A percentile compares a stretch with the other conserved stretches of the same genome.
Evolutionary conservation across 2,329 filamentous ascomycete species (phyloP).

Genomic region (Dichotomopilus funicola): DNA sequence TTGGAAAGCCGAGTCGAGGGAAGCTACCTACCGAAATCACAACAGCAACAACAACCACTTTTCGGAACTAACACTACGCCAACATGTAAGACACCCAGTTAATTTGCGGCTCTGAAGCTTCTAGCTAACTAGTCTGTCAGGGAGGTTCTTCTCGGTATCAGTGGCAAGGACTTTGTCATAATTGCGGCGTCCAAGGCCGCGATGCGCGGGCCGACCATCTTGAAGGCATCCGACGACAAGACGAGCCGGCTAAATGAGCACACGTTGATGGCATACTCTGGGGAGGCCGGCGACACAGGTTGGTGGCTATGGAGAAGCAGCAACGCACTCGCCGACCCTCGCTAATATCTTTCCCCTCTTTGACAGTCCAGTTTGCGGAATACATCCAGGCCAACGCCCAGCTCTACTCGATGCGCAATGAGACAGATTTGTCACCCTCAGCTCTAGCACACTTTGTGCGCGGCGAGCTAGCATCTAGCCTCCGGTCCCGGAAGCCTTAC

Average conservation of each 20-base stretch:
- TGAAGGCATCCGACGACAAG: conserved; percentile 96
- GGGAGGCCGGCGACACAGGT: conserved; percentile 95
- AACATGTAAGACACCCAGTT: conserved; percentile 26
- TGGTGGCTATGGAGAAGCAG: conserved; percentile 25
- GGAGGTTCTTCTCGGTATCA: conserved; percentile 97
- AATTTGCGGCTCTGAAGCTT: too few species aligned
- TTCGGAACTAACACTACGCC: conserved; percentile 15
- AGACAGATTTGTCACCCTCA: conserved; percentile 80
- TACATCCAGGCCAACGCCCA: conserved; percentile 98
- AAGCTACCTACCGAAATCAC: conserved; percentile 2
- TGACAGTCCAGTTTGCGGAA: conserved; percentile 91
- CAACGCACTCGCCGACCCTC: background rate
- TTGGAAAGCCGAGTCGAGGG: background rate
- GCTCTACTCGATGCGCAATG: conserved; percentile 98
- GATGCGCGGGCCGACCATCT: conserved; percentile 93
- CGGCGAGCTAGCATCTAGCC: conserved; percentile 80
- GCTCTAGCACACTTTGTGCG: conserved; percentile 91
- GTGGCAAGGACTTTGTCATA: conserved; percentile 98
- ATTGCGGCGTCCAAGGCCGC: conserved; percentile 95
- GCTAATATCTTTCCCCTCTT: conserved; percentile 3
- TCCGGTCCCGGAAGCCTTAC: conserved; percentile 90
- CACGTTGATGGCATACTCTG: conserved; percentile 90
- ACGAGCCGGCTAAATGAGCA: conserved; percentile 87
- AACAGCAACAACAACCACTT: conserved; percentile 8
- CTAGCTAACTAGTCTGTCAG: conserved; percentile 39